Evolutionary conservation across 1,284 basidiomycete genomes (phyloP).

Genomic region (Amylostereum areolatum): DNA sequence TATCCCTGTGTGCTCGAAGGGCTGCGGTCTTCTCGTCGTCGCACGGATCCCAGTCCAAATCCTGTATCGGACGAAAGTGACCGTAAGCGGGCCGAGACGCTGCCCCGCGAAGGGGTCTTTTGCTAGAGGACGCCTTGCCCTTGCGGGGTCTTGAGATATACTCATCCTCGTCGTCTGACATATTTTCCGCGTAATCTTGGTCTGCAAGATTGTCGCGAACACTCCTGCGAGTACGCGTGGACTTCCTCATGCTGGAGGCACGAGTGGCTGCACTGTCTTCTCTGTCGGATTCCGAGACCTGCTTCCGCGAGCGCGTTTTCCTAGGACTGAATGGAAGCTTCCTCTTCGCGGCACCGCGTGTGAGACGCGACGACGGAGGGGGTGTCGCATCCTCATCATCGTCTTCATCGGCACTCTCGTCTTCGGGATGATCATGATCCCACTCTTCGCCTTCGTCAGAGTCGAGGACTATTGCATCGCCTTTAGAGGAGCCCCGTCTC

Average conservation of each 20-base stretch:
- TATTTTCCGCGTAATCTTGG: slow-evolving; percentile 6
- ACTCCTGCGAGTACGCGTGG: slow-evolving; percentile 6
- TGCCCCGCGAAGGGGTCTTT: slow-evolving; percentile 22
- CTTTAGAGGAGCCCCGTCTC: slow-evolving; percentile 9
- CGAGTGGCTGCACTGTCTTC: not conserved
- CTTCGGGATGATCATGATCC: slow-evolving; percentile 25
- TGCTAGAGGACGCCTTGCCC: slow-evolving; percentile 5
- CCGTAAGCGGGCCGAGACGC: slow-evolving; percentile 60
- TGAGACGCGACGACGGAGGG: slow-evolving; percentile 16
- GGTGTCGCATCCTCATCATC: too few relatives aligned
- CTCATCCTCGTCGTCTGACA: slow-evolving; percentile 3
- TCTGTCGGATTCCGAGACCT: slow-evolving; percentile 1
- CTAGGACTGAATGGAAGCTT: slow-evolving; percentile 56
- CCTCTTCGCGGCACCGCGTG: too few relatives aligned
- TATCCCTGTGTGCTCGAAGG: slow-evolving; percentile 52
- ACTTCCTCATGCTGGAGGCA: slow-evolving; percentile 2
- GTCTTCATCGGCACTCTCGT: slow-evolving; percentile 10
- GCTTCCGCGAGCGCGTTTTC: slow-evolving; percentile 32
- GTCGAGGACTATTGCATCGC: slow-evolving; percentile 7
- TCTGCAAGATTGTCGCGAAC: not conserved
- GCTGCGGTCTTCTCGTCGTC: slow-evolving; percentile 50
- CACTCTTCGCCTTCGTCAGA: slow-evolving; percentile 13
- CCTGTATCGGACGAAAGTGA: slow-evolving; percentile 49
- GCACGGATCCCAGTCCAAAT: slow-evolving; percentile 51
- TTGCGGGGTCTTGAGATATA: slow-evolving; percentile 17